Evolutionary conservation across 2,329 filamentous ascomycete genomes (phyloP), one percentile per base, ranked within the genome.

Genomic region (Nannizzia gypsea): DNA sequence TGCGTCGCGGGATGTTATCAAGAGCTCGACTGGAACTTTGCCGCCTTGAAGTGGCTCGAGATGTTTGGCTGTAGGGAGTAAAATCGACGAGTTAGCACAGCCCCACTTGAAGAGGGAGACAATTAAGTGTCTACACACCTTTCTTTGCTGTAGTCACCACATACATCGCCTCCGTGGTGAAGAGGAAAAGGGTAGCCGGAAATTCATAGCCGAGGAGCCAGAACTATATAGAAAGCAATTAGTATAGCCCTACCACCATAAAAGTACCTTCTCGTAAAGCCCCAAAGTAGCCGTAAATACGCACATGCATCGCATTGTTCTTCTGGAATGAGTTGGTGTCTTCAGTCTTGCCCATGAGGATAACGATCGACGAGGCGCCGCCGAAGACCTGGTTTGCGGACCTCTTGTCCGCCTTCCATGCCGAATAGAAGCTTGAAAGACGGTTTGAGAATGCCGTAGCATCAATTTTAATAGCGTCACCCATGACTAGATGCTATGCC

Each of bases 201-300:
- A 99, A 99, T 74, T 99, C 93, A 79, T 99, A 99, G 68, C 93
- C 93, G 63, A 99, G 83, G 59, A 99, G 81, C 95, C 95, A 99
- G 76, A 97, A 95, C 91, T 96, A 73, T 62, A 65, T 46, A 24
- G 22, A 54, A 63, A 52, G 55, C 40, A 2, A 31, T 36, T 36
- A 67, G 67, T 60, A 66, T 64, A 57, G 61, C 13, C 42, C 58
- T 13, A 40, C 22, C 24, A 60, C 17, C 24, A 28, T 15, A 42
- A 17, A 3, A 20, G 15, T 6, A 6, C 50, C n/a, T 15, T 13
- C 3, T 34, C 6, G 2, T 34, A 17, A 6, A 28, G 5, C 15
- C 50, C 28, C 13, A 31, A 17, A 34, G 24, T n/a, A 26, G 20
- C 17, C 15, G 6, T 11, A 9, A 48, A 17, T 59, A 78, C 87